Evolutionary conservation across 306 rosid genomes (phyloP).

Genomic region (Cicer pinnatifidum): DNA sequence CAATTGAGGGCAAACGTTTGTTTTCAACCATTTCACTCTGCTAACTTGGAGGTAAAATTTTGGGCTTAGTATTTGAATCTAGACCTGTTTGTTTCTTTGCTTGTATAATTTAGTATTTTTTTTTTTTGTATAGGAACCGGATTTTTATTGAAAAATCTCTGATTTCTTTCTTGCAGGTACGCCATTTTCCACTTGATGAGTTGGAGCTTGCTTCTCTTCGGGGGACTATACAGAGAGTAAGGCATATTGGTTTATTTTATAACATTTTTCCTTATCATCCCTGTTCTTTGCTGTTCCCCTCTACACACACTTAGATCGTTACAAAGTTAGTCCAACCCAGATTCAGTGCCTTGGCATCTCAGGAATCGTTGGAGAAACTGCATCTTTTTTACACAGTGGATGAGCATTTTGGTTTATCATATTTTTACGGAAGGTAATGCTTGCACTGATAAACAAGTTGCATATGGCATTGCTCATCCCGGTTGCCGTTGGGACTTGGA

Average conservation of each 20-base stretch:
- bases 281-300: conserved; percentile 20
- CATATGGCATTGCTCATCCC: neutral
- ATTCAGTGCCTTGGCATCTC: neutral
- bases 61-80: conserved; percentile 37
- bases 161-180: conserved; percentile 56
- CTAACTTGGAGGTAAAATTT: conserved; percentile 80
- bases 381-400: neutral
- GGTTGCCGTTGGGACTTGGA: neutral
- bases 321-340: neutral
- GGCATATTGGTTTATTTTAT: conserved; percentile 33
- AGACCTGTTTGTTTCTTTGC: conserved; percentile 38
- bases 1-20: conserved; percentile 78
- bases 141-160: conserved; percentile 25
- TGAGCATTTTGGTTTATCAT: conserved; percentile 11
- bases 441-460: neutral
- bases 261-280: conserved; percentile 24
- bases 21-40: conserved; percentile 82
- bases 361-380: neutral
- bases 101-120: conserved; percentile 20
- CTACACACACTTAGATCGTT: conserved; percentile 9
- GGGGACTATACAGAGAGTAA: conserved; percentile 89
- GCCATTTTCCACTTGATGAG: conserved; percentile 94
- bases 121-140: neutral
- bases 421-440: neutral
- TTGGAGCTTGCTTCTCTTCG: conserved; percentile 94